Percentiles rank a stretch among this genome's conserved stretches.
phyloP scores from a whole-genome alignment of 1,139 yeast species.

The Candida pseudocylindracea region DNA sequence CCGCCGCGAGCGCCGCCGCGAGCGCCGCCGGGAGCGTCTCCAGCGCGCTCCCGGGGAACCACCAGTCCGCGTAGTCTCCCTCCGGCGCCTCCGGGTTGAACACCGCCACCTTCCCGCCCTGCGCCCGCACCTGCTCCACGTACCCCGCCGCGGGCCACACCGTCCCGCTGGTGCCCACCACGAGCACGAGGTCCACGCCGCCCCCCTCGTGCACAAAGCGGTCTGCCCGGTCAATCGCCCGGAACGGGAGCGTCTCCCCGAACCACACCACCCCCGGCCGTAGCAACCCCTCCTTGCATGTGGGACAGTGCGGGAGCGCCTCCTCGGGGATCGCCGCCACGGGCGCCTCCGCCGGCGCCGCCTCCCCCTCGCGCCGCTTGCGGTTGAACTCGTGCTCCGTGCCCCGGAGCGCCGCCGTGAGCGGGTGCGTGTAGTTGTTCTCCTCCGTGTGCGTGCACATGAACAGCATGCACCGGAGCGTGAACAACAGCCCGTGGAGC shows the following conservation, averaged over 20 bases:
- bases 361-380: background rate
- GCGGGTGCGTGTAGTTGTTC: conserved; percentile 28
- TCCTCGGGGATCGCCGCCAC: conserved; percentile 19
- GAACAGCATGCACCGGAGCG: conserved; percentile 53
- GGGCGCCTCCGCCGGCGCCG: background rate
- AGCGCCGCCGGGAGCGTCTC: too few relatives aligned
- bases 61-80: too few relatives aligned
- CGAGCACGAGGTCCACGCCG: conserved; percentile 50
- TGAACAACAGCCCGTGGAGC: conserved; percentile 62
- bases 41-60: too few relatives aligned
- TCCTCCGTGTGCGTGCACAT: conserved; percentile 20
- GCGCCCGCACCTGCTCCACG: conserved; percentile 47
- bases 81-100: conserved; percentile 35
- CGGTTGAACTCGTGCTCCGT: conserved; percentile 11
- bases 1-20: too few relatives aligned
- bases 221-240: conserved; percentile 42
- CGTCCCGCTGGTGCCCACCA: conserved; percentile 67
- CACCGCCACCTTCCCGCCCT: conserved; percentile 69
- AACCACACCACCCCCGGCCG: conserved; percentile 91
- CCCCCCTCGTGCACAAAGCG: conserved; percentile 32
- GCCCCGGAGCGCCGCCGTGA: conserved; percentile 30
- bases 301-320: conserved; percentile 61
- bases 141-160: conserved; percentile 89
- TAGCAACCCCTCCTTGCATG: conserved; percentile 27
- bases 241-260: conserved; percentile 61